Conservation (phyloP, 345 rosid species). For the Corchorus capsularis region DNA sequence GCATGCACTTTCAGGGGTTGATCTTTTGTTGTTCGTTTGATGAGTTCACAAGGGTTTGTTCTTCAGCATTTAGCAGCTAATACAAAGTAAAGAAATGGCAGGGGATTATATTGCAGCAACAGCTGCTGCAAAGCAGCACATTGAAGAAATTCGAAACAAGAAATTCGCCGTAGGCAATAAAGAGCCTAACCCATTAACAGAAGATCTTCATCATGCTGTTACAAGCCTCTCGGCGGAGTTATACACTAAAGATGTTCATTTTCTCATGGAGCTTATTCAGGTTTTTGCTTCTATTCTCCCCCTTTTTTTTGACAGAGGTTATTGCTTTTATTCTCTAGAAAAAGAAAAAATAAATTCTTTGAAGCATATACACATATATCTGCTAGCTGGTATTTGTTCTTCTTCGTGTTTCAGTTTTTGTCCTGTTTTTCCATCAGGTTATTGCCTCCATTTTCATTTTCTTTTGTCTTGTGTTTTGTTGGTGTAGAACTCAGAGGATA, state of each 20-base stretch:
- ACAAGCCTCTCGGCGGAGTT: conserved; percentile 31
- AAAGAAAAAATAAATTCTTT: too few relatives aligned
- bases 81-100: background rate
- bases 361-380: too few relatives aligned
- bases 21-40: background rate
- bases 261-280: conserved; percentile 38
- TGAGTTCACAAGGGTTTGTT: background rate
- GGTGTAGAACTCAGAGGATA: conserved; percentile 27
- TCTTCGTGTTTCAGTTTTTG: too few relatives aligned
- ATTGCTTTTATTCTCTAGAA: background rate
- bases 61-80: background rate
- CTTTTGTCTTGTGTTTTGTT: too few relatives aligned
- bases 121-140: background rate
- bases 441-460: background rate
- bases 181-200: background rate
- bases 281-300: background rate
- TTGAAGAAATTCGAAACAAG: background rate
- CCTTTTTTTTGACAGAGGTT: too few relatives aligned
- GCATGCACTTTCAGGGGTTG: background rate
- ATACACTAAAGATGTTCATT: conserved; percentile 32
- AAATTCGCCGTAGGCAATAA: background rate
- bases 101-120: background rate
- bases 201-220: conserved; percentile 6
- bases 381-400: too few relatives aligned
- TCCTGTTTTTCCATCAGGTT: too few relatives aligned